Base-by-base conservation (phyloP, 208 protist genomes). In the Trypanosoma avium region DNA sequence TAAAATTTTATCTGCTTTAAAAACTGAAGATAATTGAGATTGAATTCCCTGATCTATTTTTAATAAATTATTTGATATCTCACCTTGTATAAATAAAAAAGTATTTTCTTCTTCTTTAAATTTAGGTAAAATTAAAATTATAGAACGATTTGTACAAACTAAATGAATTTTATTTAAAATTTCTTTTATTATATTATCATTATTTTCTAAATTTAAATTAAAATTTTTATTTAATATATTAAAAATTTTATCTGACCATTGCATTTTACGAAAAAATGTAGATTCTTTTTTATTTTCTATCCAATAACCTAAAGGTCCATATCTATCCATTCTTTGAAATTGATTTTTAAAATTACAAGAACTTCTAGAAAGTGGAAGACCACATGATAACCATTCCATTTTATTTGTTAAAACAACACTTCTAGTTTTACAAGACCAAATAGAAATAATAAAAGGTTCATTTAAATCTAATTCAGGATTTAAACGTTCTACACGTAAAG, bases 401-500 rank as follows among this genome's bases (percentile, higher is more conserved):
- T 30, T 45, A n/a, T n/a, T 26, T 26, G 77, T 79, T 19, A 79
- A 56, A 26, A 71, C 59, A 13, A 83, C 55, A 10, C 65, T 79
- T 43, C 47, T 61, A 27, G 42, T 74, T 35, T 65, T 32, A 36
- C 30, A 74, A 47, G 45, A 42, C 65, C 67, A 79, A 5, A 79
- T 66, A 6, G 65, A 56, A 3, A 71, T 32, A 40, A 76, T 72
- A 49, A 54, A 52, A n/a, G 59, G 58, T 33, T 73, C 63, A 56
- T 38, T 33, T 21, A 60, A 30, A 10, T 22, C 68, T 35, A 68
- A 26, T 13, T 90, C 81, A 8, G 73, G 77, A 55, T 52, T 67
- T 55, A 94, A 62, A 4, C 88, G 88, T 36, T 77, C 71, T 22
- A 88, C 80, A 15, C 79, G 79, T 27, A 92, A 63, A 24, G 88